phyloP scores from a whole-genome alignment of 192 early-diverging fungal species.

The Martensiomyces pterosporus region DNA sequence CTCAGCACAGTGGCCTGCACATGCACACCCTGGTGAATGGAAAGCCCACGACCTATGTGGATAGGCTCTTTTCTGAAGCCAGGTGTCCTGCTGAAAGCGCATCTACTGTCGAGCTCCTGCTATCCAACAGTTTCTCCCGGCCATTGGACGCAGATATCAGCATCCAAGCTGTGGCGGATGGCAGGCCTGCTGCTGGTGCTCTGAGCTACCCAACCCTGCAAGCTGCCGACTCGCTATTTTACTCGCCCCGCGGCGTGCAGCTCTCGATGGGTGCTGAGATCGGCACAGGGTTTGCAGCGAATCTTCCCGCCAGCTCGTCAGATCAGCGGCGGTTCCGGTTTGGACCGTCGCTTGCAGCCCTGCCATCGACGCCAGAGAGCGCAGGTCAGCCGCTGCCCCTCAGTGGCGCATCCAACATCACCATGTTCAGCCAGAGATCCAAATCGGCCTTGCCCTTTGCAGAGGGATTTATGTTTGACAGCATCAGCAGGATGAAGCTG shows the following conservation, averaged over 20 bases:
- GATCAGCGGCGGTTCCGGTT: too few species aligned
- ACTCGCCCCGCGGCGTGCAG: not conserved
- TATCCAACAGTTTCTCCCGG: conserved; percentile 10
- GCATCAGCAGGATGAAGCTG: conserved; percentile 15
- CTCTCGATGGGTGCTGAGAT: not conserved
- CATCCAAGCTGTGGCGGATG: not conserved
- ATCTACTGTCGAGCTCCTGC: conserved; percentile 2
- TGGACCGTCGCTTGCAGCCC: too few species aligned
- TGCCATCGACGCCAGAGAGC: too few species aligned
- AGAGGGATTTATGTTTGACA: conserved; percentile 18
- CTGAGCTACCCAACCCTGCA: not conserved
- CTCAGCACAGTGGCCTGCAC: conserved; percentile 12
- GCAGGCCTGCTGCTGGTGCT: not conserved
- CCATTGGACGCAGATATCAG: not conserved
- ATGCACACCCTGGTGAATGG: conserved; percentile 11
- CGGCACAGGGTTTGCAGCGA: not conserved
- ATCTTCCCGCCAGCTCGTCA: too few species aligned
- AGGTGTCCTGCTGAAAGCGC: conserved; percentile 2
- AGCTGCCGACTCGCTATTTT: not conserved
- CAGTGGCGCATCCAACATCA: too few species aligned
- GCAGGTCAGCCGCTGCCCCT: too few species aligned
- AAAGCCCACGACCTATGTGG: conserved; percentile 1
- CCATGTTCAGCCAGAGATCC: not conserved
- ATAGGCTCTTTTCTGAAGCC: conserved; percentile 6
- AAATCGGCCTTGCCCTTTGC: not conserved